A percentile compares a stretch with the other conserved stretches of the same genome.
phyloP scores from a whole-genome alignment of 768 basidiomycete species.

The Boletus vinaceobasis region DNA sequence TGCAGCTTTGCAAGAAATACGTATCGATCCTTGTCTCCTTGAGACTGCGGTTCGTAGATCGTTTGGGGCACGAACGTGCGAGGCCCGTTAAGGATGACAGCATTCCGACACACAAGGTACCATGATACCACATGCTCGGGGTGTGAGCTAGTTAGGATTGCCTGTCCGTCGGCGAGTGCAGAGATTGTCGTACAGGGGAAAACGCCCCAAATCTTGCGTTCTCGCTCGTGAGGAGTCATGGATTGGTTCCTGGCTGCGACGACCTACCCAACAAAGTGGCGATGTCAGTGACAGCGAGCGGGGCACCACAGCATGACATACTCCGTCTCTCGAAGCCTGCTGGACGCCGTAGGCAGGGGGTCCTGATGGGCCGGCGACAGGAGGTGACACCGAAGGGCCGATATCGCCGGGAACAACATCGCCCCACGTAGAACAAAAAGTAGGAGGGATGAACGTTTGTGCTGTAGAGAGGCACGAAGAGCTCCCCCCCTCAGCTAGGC shows the following conservation, averaged over 20 bases:
- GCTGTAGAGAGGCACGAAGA: not conserved
- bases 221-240: not conserved
- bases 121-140: slow-evolving; percentile 2
- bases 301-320: slow-evolving; percentile 3
- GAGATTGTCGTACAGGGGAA: not conserved
- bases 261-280: not conserved
- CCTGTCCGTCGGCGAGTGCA: not conserved
- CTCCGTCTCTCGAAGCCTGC: not conserved
- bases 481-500: no score
- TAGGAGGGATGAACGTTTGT: not conserved
- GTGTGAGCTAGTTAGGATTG: not conserved
- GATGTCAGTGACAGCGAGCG: not conserved
- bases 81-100: slow-evolving; percentile 25
- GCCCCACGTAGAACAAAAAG: not conserved
- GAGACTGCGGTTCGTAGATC: slow-evolving; percentile 68
- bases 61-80: slow-evolving; percentile 59
- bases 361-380: not conserved
- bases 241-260: not conserved
- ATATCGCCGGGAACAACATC: not conserved
- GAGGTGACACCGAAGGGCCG: not conserved
- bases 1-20: slow-evolving; percentile 62
- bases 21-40: slow-evolving; percentile 67
- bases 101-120: not conserved
- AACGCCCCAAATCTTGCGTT: not conserved
- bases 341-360: not conserved